These are phyloP conservation scores for Pholiota adiposa DNA, from an alignment of 1,284 basidiomycete species.

Conservation along the genomic window DNA sequence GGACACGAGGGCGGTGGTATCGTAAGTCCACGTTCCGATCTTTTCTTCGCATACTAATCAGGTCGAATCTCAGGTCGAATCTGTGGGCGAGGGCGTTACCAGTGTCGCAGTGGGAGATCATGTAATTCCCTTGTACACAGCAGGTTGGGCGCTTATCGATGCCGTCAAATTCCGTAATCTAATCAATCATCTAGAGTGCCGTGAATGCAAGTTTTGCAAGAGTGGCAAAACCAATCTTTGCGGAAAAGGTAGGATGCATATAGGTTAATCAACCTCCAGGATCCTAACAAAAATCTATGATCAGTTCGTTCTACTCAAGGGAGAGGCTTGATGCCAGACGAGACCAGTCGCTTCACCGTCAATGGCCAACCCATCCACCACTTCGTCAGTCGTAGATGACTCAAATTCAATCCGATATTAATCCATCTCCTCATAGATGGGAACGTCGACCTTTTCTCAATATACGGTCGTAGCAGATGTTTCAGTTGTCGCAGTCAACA, in stretches of 20 bases:
- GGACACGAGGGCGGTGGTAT: conserved; percentile 91
- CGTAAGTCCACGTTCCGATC: conserved; percentile 46
- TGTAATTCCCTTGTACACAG: conserved; percentile 94
- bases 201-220: conserved; percentile 98
- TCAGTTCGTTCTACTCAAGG: conserved; percentile 94
- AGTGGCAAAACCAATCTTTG: conserved; percentile 99
- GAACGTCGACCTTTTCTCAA: conserved; percentile 97
- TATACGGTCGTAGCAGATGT: conserved; percentile 99
- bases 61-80: conserved; percentile 74
- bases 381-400: conserved; percentile 65
- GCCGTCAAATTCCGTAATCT: not conserved
- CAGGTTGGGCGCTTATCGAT: conserved; percentile 50
- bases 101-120: conserved; percentile 85
- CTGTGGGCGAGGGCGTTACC: conserved; percentile 91
- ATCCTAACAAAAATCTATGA: not conserved
- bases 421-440: conserved; percentile 70
- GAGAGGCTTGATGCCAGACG: conserved; percentile 96
- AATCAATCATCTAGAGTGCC: conserved; percentile 72
- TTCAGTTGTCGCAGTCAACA: conserved; percentile 91
- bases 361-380: conserved; percentile 90
- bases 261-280: not conserved
- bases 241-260: conserved; percentile 63
- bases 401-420: not conserved
- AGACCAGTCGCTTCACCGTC: conserved; percentile 88
- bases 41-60: conserved; percentile 4